Base-by-base conservation (phyloP, 352 stramenopile genomes). In the Pythium coloratum region DNA sequence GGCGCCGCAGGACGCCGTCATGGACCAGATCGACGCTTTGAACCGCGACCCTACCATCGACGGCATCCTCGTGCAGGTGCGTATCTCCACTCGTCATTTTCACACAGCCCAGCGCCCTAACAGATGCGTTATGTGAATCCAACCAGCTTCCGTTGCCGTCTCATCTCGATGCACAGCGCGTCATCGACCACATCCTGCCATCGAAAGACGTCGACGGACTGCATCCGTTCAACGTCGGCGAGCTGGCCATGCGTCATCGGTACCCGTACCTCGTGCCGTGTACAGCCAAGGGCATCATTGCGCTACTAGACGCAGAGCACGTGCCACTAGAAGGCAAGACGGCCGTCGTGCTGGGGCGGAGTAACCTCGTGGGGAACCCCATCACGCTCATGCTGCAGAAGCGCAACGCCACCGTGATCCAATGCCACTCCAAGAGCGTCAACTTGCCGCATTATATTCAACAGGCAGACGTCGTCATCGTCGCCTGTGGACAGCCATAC, bases 181-280 rank as follows among this genome's bases (percentile, higher is more conserved):
- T 99, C 38, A 94, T 99, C 47, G 82, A 97, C 57, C 76, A 80
- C 6, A 98, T 99, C 60, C 76, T 75, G n/a, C 79, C 88, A 20
- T 78, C 85, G 63, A 99, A 99, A 76, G 98, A 99, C 78, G 98
- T 99, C 42, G 98, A 99, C 75, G 98, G 98, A 0, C 86, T 99
- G 28, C 96, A 99, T 71, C 96, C 98, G 44, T 84, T 97, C 59
- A 99, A 99, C 82, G 91, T 98, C 6, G 97, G 96, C 14, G 84
- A 96, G 61, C 78, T 99, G 9, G 79, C 88, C 46, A 92, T 93
- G 77, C 84, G 76, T 34, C 84, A 89, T 70, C 91, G 83, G 71
- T 96, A 92, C 62, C 86, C 84, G 64, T 92, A 90, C 76, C 75
- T 95, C 57, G 92, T 99, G 40, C 90, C 97, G 10, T 99, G 98